Evolutionary conservation across 192 early-diverging fungal species (phyloP), one percentile per base, ranked within the genome.

Genomic region (Backusella psychrophila): DNA sequence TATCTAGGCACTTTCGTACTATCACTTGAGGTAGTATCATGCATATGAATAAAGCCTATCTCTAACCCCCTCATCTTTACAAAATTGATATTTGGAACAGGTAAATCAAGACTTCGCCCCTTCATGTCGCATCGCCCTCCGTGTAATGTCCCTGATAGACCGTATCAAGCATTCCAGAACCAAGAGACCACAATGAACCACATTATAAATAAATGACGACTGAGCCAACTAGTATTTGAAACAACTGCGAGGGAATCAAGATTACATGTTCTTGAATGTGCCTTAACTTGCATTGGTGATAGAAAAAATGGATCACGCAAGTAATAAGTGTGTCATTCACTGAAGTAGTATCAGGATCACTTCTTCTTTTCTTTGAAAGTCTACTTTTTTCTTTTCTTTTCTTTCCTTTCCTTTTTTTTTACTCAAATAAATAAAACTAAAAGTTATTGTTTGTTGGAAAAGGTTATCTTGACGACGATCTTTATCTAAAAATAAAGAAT

Each of bases 11-110:
- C 23, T 3, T 29, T 63, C 11, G 23, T 63, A 5, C 0, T 63
- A 63, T 63, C 56, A 63, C 26, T 63, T 63, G 56, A 63, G 56
- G 26, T 63, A 63, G 56, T 29, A 63, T 63, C 56, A 63, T 63
- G 56, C 56, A 63, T 63, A 63, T 23, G 26, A 63, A 29, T 29
- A 63, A 63, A 29, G 56, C 56, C 56, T 63, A 63, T 63, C 56
- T 29, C 9, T 63, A 29, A 63, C 21, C 46, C 53, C 56, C 56
- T 44, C 42, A 17, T 5, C 23, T 3, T 23, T 29, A 29, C 56
- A 8, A 63, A 9, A 63, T 29, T 29, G 26, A 6, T 23, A 63
- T 63, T 29, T 63, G 56, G 56, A 63, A 29, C 23, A 29, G 21
- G 8, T 63, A 63, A 12, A 63, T 29, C 56, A 56, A 56, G 53